Evolutionary conservation across 164 flowering plant genomes (phyloP).

Genomic region (Vitis rotundifolia): DNA sequence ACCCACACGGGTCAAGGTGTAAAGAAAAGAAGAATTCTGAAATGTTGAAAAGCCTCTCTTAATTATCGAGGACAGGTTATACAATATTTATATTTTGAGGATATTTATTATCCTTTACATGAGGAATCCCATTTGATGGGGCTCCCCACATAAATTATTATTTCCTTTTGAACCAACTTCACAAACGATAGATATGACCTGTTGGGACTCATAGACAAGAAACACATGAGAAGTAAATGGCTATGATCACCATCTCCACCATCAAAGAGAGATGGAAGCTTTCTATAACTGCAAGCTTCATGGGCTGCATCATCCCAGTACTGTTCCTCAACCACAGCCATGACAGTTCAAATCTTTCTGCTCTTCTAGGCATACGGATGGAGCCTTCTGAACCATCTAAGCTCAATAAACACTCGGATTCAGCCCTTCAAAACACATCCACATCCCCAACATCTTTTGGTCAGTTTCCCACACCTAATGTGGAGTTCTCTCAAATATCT

Average conservation of each 20-base stretch:
- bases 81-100: too few relatives aligned
- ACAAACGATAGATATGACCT: too few relatives aligned
- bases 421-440: neutral
- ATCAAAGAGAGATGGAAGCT: slow-evolving; percentile 36
- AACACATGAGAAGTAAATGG: neutral
- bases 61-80: too few relatives aligned
- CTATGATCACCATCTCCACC: slow-evolving; percentile 26
- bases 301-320: slow-evolving; percentile 28
- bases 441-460: neutral
- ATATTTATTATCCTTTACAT: too few relatives aligned
- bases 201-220: too few relatives aligned
- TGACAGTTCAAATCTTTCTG: neutral
- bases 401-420: neutral
- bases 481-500: neutral
- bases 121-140: too few relatives aligned
- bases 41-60: too few relatives aligned
- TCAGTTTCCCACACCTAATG: neutral
- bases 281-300: slow-evolving; percentile 34
- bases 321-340: slow-evolving; percentile 19
- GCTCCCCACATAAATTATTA: too few relatives aligned
- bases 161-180: too few relatives aligned
- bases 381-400: too few relatives aligned
- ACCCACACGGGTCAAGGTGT: too few relatives aligned
- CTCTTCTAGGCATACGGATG: neutral
- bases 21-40: too few relatives aligned